Conservation (phyloP, 208 protist species). For the Crithidia expoeki region DNA sequence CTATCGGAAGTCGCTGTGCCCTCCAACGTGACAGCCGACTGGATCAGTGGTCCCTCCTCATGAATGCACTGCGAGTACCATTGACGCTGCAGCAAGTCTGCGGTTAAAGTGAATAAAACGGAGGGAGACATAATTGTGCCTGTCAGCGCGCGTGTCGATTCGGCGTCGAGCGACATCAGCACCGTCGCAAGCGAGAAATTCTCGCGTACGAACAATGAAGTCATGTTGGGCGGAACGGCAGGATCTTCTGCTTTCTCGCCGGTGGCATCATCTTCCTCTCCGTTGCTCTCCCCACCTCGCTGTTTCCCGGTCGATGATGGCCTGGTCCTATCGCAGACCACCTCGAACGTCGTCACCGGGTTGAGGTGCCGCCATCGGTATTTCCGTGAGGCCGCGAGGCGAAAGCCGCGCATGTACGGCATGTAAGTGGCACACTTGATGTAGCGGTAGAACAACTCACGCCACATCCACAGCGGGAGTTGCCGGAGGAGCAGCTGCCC, state of each 20-base stretch:
- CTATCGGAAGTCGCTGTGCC: no score
- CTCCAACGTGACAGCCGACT: no score
- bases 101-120: slow-evolving; percentile 7
- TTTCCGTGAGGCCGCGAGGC: no score
- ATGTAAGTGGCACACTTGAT: background rate
- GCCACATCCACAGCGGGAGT: slow-evolving; percentile 8
- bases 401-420: slow-evolving; percentile 2
- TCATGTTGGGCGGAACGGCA: no score
- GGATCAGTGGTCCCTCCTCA: background rate
- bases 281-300: no score
- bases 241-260: no score
- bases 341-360: no score
- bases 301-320: no score
- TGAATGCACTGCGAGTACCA: background rate
- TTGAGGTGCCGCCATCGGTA: no score
- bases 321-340: no score
- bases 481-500: background rate
- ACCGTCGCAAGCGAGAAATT: background rate
- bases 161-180: slow-evolving; percentile 5
- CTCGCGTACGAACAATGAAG: background rate
- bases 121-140: background rate
- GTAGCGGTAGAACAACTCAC: slow-evolving; percentile 4
- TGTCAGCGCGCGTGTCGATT: background rate
- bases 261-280: background rate
- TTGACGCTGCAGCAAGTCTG: slow-evolving; percentile 1